Conservation (phyloP, 176 grass and related monocot genomes). For the Saccharum officinarum region DNA sequence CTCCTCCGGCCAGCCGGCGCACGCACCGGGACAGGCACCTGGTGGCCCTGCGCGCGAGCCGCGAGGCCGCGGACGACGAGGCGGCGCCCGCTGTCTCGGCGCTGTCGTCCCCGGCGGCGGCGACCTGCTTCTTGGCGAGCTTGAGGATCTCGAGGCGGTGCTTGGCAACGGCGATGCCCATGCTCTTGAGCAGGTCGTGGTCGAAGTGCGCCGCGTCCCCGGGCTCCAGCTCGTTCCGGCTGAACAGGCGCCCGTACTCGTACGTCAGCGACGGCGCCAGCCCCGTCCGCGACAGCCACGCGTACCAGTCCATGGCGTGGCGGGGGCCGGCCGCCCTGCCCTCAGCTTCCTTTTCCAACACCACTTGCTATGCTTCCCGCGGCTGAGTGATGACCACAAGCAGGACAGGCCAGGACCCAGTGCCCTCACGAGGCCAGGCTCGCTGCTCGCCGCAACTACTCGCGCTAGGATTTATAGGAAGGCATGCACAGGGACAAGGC, state of each 20-base stretch:
- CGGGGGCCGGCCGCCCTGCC: neutral
- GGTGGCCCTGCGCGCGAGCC: constrained; percentile 34
- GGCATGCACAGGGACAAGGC: neutral
- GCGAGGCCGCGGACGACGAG: neutral
- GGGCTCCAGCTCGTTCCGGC: constrained; percentile 69
- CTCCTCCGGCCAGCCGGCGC: constrained; percentile 19
- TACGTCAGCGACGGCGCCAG: constrained; percentile 56
- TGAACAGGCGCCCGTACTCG: constrained; percentile 65
- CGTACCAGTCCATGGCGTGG: constrained; percentile 73
- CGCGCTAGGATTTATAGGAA: constrained; percentile 30
- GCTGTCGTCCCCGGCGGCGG: no score
- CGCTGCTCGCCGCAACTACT: neutral
- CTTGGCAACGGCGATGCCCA: constrained; percentile 87
- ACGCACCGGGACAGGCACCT: constrained; percentile 50
- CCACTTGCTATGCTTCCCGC: neutral
- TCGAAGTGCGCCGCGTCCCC: constrained; percentile 71
- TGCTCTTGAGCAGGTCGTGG: constrained; percentile 94
- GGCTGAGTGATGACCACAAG: neutral
- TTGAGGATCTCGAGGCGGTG: constrained; percentile 81
- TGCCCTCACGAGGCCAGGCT: neutral
- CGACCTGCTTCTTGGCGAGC: constrained; percentile 37
- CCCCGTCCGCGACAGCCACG: constrained; percentile 68
- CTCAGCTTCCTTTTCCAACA: neutral
- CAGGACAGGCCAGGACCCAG: neutral
- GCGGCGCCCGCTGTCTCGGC: neutral